Evolutionary conservation across 2,329 filamentous ascomycete genomes (phyloP).

Genomic region (Tolypocladium album): DNA sequence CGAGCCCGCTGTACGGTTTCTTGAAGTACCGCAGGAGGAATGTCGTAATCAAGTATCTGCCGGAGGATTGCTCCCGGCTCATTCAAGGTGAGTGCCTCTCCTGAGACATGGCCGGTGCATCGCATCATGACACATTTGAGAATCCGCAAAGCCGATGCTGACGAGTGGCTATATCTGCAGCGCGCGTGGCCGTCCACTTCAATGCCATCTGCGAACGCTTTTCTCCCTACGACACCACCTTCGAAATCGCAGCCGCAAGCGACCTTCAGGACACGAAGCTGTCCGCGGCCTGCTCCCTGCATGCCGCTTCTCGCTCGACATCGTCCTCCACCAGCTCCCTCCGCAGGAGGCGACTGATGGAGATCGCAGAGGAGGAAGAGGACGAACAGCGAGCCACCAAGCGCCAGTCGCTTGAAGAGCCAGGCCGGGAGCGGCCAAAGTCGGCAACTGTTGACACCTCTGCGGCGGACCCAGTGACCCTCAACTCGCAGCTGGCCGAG

Average conservation of each 20-base stretch:
- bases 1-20: constrained; percentile 84
- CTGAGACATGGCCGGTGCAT: neutral
- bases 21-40: constrained; percentile 82
- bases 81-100: constrained; percentile 62
- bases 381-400: constrained; percentile 55
- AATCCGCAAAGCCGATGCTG: neutral
- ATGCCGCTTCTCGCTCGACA: constrained; percentile 76
- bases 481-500: constrained; percentile 41
- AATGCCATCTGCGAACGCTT: constrained; percentile 60
- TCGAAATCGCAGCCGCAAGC: constrained; percentile 62
- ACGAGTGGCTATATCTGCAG: constrained; percentile 33
- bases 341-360: constrained; percentile 66
- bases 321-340: constrained; percentile 77
- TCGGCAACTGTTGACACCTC: constrained; percentile 15
- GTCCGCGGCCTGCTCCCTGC: constrained; percentile 78
- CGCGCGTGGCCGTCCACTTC: constrained; percentile 69
- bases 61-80: constrained; percentile 80
- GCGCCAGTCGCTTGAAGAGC: constrained; percentile 44
- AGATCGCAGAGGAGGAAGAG: constrained; percentile 89
- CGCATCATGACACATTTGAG: neutral
- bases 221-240: constrained; percentile 75
- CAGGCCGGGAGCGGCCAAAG: constrained; percentile 15
- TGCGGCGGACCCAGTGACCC: constrained; percentile 27
- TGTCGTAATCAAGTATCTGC: constrained; percentile 85
- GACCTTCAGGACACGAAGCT: constrained; percentile 83